Conservation (phyloP, 2,329 filamentous ascomycete species). For the Colletotrichum nymphaeae region DNA sequence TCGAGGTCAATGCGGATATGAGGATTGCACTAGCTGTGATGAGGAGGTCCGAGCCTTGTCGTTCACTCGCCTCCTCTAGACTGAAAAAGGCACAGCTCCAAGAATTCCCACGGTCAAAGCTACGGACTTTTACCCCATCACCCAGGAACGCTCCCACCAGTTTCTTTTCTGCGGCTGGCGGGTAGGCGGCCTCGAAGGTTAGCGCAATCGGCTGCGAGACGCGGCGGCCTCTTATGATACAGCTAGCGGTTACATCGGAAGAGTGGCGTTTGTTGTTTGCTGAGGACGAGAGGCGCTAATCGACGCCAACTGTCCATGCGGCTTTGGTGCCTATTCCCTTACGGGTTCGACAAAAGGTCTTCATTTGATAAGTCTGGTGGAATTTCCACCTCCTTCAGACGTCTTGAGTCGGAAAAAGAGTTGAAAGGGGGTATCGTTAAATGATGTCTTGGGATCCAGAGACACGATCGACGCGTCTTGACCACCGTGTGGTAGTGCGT, state of each 20-base stretch:
- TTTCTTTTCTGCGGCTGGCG: not conserved
- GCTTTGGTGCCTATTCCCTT: conserved; percentile 14
- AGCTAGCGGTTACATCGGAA: conserved; percentile 25
- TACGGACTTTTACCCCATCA: not conserved
- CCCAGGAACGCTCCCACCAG: not conserved
- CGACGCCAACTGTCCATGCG: conserved; percentile 28
- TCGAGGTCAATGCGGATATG: conserved; percentile 34
- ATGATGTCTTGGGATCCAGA: not conserved
- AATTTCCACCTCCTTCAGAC: not conserved
- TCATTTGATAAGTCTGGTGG: not conserved
- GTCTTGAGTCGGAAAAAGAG: not conserved
- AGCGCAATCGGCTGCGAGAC: conserved; percentile 16
- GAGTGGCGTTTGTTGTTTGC: conserved; percentile 10
- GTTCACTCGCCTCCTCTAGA: conserved; percentile 16
- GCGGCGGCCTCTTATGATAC: conserved; percentile 21
- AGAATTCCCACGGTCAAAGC: conserved; percentile 15
- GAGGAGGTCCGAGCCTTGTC: conserved; percentile 30
- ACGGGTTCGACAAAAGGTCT: conserved; percentile 8
- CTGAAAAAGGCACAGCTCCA: not conserved
- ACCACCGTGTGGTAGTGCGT: not conserved
- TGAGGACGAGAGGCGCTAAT: conserved; percentile 9
- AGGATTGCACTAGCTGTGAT: conserved; percentile 31
- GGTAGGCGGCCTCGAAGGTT: not conserved
- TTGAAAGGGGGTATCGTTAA: conserved; percentile 4
- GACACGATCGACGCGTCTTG: not conserved